These are phyloP conservation scores for Pseudocercospora vitis DNA, from an alignment of 2,329 filamentous ascomycete species.

Conservation along the genomic window DNA sequence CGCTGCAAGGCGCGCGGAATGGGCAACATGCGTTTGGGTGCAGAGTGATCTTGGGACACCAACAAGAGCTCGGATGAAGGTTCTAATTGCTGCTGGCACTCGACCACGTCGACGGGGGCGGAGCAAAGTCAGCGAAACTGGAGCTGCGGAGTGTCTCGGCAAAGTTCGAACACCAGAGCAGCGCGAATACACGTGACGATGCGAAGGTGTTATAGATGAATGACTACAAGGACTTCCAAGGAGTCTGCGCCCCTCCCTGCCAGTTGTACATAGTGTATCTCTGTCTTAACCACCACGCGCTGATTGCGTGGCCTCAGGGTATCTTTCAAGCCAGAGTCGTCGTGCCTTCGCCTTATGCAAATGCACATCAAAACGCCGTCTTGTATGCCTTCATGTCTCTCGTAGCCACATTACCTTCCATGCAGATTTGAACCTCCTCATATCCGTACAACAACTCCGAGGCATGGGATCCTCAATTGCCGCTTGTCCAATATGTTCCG, in stretches of 20 bases:
- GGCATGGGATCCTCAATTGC: slow-evolving; percentile 87
- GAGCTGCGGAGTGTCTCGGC: slow-evolving; percentile 3
- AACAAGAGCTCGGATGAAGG: too few species aligned
- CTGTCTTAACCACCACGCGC: not conserved
- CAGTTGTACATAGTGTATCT: slow-evolving; percentile 4
- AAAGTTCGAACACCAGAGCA: not conserved
- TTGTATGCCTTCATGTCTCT: slow-evolving; percentile 6
- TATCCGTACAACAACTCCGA: slow-evolving; percentile 73
- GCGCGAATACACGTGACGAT: not conserved
- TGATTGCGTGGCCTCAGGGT: not conserved
- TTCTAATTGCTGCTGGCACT: not conserved
- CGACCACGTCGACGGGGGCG: not conserved
- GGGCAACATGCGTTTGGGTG: not conserved
- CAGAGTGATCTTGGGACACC: too few species aligned
- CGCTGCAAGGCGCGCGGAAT: not conserved
- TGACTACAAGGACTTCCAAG: not conserved
- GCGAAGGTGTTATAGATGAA: not conserved
- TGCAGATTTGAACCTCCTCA: slow-evolving; percentile 19
- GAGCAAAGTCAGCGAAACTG: not conserved
- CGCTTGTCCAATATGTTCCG: slow-evolving; percentile 75
- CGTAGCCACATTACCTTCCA: not conserved
- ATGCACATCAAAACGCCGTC: slow-evolving; percentile 10
- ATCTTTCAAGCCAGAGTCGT: slow-evolving; percentile 1
- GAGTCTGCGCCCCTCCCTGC: not conserved
- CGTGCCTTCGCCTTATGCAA: slow-evolving; percentile 1